Percentiles rank a stretch among this genome's conserved stretches.
phyloP scores from a whole-genome alignment of 495 filamentous ascomycete species.

The Delitschia confertaspora region DNA sequence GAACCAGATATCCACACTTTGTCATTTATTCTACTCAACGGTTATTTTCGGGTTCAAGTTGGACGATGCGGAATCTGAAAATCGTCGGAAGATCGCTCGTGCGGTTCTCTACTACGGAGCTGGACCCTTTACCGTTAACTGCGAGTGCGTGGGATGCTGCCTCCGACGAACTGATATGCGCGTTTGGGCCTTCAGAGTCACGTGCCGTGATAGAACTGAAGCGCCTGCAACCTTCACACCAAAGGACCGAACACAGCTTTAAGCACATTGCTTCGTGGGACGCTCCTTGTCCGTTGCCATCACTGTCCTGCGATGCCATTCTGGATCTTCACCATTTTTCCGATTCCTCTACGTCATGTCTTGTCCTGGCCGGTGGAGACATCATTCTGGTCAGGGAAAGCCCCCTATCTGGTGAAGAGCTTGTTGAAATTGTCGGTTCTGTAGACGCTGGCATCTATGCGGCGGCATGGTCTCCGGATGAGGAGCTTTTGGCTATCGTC shows the following conservation, averaged over 20 bases:
- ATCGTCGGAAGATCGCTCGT: slow-evolving; percentile 26
- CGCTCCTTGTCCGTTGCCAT: slow-evolving; percentile 60
- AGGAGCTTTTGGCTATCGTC: slow-evolving; percentile 75
- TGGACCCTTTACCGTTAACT: slow-evolving; percentile 26
- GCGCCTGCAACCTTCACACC: slow-evolving; percentile 17
- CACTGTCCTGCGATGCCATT: slow-evolving; percentile 60
- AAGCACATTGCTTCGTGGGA: slow-evolving; percentile 72
- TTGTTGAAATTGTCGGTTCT: slow-evolving; percentile 89
- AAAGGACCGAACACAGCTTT: slow-evolving; percentile 10
- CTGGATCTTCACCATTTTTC: slow-evolving; percentile 74
- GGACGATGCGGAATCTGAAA: slow-evolving; percentile 35
- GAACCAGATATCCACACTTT: no score
- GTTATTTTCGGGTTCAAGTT: no score
- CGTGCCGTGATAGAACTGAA: slow-evolving; percentile 32
- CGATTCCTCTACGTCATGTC: slow-evolving; percentile 63
- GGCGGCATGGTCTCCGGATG: slow-evolving; percentile 90
- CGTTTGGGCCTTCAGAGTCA: slow-evolving; percentile 31
- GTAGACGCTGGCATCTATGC: slow-evolving; percentile 84
- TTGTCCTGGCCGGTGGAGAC: slow-evolving; percentile 85
- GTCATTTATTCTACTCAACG: no score
- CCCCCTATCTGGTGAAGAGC: slow-evolving; percentile 56
- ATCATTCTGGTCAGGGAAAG: slow-evolving; percentile 77
- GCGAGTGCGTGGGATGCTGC: slow-evolving; percentile 33
- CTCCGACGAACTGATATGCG: slow-evolving; percentile 30
- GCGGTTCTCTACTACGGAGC: slow-evolving; percentile 22